Conservation (phyloP, 2,329 filamentous ascomycete genomes). For the Colletotrichum sp. region DNA sequence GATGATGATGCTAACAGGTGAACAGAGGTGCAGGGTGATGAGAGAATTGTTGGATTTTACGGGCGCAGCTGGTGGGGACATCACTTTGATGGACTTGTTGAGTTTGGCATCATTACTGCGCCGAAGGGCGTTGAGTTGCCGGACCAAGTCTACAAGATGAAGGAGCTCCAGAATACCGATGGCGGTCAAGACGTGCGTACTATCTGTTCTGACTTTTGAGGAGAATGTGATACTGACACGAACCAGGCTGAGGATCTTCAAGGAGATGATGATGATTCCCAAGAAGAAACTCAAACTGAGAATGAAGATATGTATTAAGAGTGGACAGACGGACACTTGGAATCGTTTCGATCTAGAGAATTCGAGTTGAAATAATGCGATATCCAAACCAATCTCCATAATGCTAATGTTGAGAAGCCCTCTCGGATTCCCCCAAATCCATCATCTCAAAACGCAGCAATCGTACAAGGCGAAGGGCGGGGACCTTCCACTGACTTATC, state of each 20-base stretch:
- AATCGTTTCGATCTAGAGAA: not conserved
- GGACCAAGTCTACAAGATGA: conserved; percentile 42
- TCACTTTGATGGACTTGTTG: conserved; percentile 29
- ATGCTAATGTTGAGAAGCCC: not conserved
- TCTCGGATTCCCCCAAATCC: rapidly evolving
- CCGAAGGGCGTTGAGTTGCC: conserved; percentile 44
- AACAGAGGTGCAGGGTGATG: conserved; percentile 33
- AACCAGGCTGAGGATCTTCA: not conserved
- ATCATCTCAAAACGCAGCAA: no score
- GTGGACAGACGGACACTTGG: not conserved
- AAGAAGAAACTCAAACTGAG: not conserved
- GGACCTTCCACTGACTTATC: not conserved
- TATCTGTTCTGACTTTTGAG: rapidly evolving
- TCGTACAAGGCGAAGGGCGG: not conserved
- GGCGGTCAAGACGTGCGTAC: not conserved
- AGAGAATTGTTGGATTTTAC: conserved; percentile 52
- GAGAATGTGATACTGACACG: not conserved
- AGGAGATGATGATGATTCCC: not conserved
- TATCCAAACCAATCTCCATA: not conserved
- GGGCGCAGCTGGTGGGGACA: conserved; percentile 36
- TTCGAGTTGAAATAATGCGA: rapidly evolving
- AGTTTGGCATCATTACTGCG: conserved; percentile 55
- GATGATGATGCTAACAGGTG: conserved; percentile 5
- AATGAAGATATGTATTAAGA: not conserved
- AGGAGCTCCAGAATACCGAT: conserved; percentile 43